Evolutionary conservation across 2,329 filamentous ascomycete genomes (phyloP).

Genomic region (Tetracladium maxilliforme): DNA sequence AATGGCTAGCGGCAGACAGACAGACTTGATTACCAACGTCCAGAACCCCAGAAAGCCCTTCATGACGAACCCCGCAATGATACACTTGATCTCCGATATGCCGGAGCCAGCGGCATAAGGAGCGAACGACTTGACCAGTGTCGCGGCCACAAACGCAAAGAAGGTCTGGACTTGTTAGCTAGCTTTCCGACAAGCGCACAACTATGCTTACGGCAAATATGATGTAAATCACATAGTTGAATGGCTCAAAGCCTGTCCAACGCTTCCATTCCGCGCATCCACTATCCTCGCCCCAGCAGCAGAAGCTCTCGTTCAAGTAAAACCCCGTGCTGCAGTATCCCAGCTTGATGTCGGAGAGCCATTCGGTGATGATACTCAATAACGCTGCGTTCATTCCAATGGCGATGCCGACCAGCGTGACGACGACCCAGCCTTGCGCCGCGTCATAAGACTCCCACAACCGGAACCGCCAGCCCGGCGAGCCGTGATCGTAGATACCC

Average conservation of each 20-base stretch:
- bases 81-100: constrained; percentile 98
- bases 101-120: constrained; percentile 94
- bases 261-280: constrained; percentile 80
- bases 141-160: constrained; percentile 72
- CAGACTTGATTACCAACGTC: constrained; percentile 87
- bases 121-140: constrained; percentile 78
- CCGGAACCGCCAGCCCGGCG: constrained; percentile 64
- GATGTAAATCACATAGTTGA: constrained; percentile 84
- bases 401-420: constrained; percentile 70
- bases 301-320: constrained; percentile 95
- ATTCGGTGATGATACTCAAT: constrained; percentile 91
- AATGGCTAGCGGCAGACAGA: constrained; percentile 81
- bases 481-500: constrained; percentile 56
- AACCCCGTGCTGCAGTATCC: constrained; percentile 94
- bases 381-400: constrained; percentile 91
- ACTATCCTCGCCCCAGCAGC: constrained; percentile 90
- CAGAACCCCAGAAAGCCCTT: constrained; percentile 89
- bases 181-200: constrained; percentile 3
- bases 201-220: constrained; percentile 52
- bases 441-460: constrained; percentile 84
- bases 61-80: constrained; percentile 98
- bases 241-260: constrained; percentile 65
- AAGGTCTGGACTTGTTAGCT: constrained; percentile 34
- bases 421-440: constrained; percentile 94
- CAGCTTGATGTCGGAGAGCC: constrained; percentile 88